Evolutionary conservation across 1,284 basidiomycete genomes (phyloP).

Genomic region (Malassezia equina): DNA sequence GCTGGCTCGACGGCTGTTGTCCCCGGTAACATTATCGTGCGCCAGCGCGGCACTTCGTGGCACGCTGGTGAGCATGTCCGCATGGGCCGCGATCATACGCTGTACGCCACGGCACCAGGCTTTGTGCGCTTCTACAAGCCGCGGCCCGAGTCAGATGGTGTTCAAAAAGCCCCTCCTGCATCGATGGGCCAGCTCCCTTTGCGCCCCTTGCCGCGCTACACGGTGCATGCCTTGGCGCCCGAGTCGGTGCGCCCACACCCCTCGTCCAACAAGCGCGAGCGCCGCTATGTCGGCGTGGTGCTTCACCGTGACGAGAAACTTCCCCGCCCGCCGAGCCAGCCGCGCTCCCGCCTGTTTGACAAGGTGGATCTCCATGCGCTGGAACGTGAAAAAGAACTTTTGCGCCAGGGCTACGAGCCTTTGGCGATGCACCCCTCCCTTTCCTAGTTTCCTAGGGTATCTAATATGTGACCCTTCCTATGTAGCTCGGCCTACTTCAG

Average conservation of each 20-base stretch:
- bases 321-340: constrained; percentile 22
- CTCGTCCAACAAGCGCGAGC: constrained; percentile 25
- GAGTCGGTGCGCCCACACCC: constrained; percentile 28
- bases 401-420: constrained; percentile 13
- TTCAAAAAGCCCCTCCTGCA: constrained; percentile 4
- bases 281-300: constrained; percentile 42
- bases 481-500: not conserved
- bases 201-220: constrained; percentile 21
- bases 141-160: not conserved
- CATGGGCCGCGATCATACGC: constrained; percentile 46
- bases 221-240: not conserved
- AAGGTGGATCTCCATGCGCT: constrained; percentile 38
- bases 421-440: constrained; percentile 9
- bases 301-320: constrained; percentile 25
- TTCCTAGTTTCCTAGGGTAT: not conserved
- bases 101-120: constrained; percentile 41
- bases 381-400: constrained; percentile 17
- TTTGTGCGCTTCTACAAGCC: constrained; percentile 45
- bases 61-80: constrained; percentile 41
- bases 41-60: constrained; percentile 46
- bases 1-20: constrained; percentile 20
- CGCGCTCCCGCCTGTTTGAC: constrained; percentile 31
- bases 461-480: not conserved
- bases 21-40: constrained; percentile 41
- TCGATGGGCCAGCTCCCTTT: constrained; percentile 20